Base-by-base conservation (phyloP, 2,329 filamentous ascomycete species). In the Claviceps sorghi region DNA sequence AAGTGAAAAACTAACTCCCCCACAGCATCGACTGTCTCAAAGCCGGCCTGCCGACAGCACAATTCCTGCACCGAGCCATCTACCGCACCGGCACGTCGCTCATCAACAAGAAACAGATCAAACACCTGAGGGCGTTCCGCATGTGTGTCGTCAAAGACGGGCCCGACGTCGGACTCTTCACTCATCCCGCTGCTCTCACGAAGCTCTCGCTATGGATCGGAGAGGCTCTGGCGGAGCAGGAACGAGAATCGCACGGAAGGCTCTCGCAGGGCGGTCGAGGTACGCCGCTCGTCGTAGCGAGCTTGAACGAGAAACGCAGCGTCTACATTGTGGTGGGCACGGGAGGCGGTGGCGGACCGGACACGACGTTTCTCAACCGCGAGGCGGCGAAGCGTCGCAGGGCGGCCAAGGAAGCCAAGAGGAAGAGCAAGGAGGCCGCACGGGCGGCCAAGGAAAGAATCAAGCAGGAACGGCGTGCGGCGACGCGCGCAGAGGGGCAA, bases 71-170 rank as follows among this genome's bases (percentile, higher is more conserved):
- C 66, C 83, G 88, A 38, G 90, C 93, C 42, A 97, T 98, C 56
- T 86, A 96, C 55, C 86, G 88, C 48, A 95, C 91, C 0, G 93
- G 93, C 40, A 95, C 89, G 1, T 84, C 87, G 0, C 76, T 98
- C 30, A 86, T 98, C 54, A 87, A 88, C 58, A 98, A 98, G 70
- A 84, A 86, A 54, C 90, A 96, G 61, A 95, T 98, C 64, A 86
- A 88, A 40, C 89, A 96, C 65, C 74, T 98, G 17, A 82, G 88
- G 48, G 86, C 91, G 0, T 98, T 97, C 66, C 86, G 93, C 49
- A 89, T 98, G 77, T 94, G 87, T 36, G 86, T 97, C 4, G 89
- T 98, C 60, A 95, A 94, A 64, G 93, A 97, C 62, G 89, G 91
- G 0, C 88, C 90, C 0, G 93, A 97, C 60, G 85, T 95, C 0